These are phyloP conservation scores for Parastagonospora nodorum DNA, from an alignment of 2,329 filamentous ascomycete species.

Conservation along the genomic window DNA sequence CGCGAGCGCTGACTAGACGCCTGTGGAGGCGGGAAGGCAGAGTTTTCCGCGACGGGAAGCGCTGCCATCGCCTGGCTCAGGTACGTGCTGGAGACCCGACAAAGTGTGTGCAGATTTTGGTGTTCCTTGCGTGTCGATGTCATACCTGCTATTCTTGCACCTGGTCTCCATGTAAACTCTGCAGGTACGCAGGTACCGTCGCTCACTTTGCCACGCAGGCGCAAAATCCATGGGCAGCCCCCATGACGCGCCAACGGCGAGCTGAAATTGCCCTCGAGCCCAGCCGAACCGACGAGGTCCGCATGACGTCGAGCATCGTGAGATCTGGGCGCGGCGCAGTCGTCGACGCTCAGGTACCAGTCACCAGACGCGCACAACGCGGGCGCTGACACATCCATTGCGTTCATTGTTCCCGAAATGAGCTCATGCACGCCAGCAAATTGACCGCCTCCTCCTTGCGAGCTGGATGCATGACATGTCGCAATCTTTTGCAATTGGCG, in stretches of 20 bases:
- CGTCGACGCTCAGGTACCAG: slow-evolving; percentile 6
- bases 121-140: background rate
- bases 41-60: slow-evolving; percentile 5
- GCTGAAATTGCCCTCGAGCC: slow-evolving; percentile 1
- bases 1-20: background rate
- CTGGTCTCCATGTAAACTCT: background rate
- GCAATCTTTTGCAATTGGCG: slow-evolving; percentile 26
- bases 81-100: background rate
- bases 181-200: slow-evolving; percentile 10
- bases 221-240: background rate
- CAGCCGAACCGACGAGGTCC: slow-evolving; percentile 1
- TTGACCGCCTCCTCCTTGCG: slow-evolving; percentile 1
- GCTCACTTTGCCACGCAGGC: slow-evolving; percentile 1
- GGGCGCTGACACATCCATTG: slow-evolving; percentile 12
- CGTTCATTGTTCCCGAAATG: slow-evolving; percentile 1
- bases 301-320: slow-evolving; percentile 47
- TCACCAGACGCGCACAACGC: slow-evolving; percentile 5
- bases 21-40: slow-evolving; percentile 7
- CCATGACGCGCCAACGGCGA: background rate
- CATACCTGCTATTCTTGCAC: background rate
- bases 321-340: slow-evolving; percentile 21
- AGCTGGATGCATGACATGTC: slow-evolving; percentile 17
- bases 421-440: slow-evolving; percentile 2
- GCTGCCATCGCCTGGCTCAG: background rate
- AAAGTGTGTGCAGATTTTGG: background rate